These are phyloP conservation scores for Ramichloridium luteum DNA, from an alignment of 2,329 filamentous ascomycete genomes.

Conservation along the genomic window DNA sequence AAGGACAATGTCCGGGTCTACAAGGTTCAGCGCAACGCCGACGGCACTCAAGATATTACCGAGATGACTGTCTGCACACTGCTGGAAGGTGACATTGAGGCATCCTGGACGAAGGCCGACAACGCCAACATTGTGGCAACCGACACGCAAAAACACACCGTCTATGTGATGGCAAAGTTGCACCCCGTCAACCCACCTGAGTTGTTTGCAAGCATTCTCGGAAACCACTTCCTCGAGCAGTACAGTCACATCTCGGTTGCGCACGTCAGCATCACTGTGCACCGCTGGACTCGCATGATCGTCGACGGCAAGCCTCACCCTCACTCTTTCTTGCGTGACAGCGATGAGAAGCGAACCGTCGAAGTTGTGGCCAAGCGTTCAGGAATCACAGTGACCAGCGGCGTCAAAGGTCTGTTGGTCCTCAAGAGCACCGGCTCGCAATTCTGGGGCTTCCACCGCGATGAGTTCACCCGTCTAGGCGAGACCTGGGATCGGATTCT, in stretches of 20 bases:
- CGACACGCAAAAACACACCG: constrained; percentile 91
- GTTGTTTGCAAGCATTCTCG: constrained; percentile 74
- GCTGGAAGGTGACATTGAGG: constrained; percentile 83
- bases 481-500: constrained; percentile 94
- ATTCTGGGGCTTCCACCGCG: constrained; percentile 86
- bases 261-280: constrained; percentile 68
- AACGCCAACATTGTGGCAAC: constrained; percentile 93
- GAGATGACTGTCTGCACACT: constrained; percentile 94
- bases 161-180: constrained; percentile 86
- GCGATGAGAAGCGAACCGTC: constrained; percentile 74
- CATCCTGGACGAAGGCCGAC: constrained; percentile 80
- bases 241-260: constrained; percentile 82
- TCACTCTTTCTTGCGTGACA: constrained; percentile 86
- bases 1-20: constrained; percentile 98
- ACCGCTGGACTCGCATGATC: constrained; percentile 83
- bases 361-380: constrained; percentile 56
- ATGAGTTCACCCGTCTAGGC: constrained; percentile 81
- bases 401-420: constrained; percentile 64
- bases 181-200: constrained; percentile 86
- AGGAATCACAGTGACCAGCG: constrained; percentile 64
- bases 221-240: constrained; percentile 74
- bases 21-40: constrained; percentile 78
- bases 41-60: constrained; percentile 69
- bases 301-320: constrained; percentile 84
- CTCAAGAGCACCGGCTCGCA: constrained; percentile 94